These are phyloP conservation scores for Suillus hirtellus DNA, from an alignment of 768 basidiomycete species.

Conservation along the genomic window DNA sequence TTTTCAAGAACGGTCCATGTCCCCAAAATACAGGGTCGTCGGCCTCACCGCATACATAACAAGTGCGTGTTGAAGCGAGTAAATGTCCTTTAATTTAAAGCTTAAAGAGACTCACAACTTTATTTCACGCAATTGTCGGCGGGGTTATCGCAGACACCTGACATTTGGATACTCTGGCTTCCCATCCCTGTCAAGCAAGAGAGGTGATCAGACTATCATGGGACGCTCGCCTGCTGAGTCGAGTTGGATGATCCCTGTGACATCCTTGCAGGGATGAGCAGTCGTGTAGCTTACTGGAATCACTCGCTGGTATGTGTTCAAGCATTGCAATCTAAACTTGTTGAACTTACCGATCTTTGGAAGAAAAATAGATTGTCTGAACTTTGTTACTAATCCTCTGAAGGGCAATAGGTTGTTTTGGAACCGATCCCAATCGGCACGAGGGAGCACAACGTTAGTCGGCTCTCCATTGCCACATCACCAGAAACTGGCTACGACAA, in stretches of 20 bases:
- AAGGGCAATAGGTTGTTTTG: neutral
- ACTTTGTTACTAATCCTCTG: neutral
- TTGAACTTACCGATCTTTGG: neutral
- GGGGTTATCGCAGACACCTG: neutral
- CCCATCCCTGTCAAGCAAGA: neutral
- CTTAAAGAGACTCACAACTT: neutral
- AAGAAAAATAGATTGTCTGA: neutral
- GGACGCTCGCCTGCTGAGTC: neutral
- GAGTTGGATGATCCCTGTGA: neutral
- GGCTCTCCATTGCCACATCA: neutral
- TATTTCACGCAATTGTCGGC: neutral
- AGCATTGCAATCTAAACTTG: neutral
- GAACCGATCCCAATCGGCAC: neutral
- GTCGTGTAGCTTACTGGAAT: neutral
- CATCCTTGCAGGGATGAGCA: neutral
- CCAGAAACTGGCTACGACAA: neutral
- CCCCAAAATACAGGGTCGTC: neutral
- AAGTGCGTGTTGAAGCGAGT: neutral
- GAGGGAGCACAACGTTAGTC: neutral
- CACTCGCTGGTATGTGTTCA: neutral
- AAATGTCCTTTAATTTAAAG: too few relatives aligned
- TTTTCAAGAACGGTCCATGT: neutral
- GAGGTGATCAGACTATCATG: neutral
- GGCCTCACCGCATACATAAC: too few relatives aligned
- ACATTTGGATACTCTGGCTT: neutral